These are phyloP conservation scores for Syzygium jambos DNA, from an alignment of 345 rosid genomes.

Conservation along the genomic window DNA sequence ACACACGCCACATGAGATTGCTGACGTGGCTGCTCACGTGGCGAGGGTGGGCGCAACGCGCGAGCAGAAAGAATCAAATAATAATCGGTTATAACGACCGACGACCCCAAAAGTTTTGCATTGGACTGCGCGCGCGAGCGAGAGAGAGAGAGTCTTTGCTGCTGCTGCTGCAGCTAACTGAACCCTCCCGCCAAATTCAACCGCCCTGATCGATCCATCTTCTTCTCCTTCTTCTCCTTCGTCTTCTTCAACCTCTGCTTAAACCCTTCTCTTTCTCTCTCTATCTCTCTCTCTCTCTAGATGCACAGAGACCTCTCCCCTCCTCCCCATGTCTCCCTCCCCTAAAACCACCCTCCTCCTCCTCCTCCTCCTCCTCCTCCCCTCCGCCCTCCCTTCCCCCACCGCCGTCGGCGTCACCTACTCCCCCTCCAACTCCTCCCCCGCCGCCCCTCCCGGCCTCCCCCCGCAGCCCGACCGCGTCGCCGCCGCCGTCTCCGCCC, in stretches of 20 bases:
- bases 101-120: too few relatives aligned
- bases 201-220: background rate
- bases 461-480: constrained; percentile 27
- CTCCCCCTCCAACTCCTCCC: constrained; percentile 4
- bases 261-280: background rate
- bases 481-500: constrained; percentile 27
- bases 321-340: background rate
- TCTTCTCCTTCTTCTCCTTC: background rate
- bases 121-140: too few relatives aligned
- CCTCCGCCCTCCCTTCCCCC: constrained; percentile 4
- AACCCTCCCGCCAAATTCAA: constrained; percentile 1
- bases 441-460: constrained; percentile 15
- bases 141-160: too few relatives aligned
- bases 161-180: background rate
- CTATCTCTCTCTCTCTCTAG: background rate
- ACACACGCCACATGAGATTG: background rate
- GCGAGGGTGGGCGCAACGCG: background rate
- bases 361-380: constrained; percentile 3
- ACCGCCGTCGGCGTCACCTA: constrained; percentile 23
- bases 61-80: background rate
- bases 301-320: background rate
- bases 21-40: background rate
- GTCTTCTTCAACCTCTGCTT: background rate
- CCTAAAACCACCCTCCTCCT: background rate
- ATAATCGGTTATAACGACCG: background rate